Evolutionary conservation across 768 basidiomycete species (phyloP), one percentile per base, ranked within the genome.

Genomic region (Trametes meyenii): DNA sequence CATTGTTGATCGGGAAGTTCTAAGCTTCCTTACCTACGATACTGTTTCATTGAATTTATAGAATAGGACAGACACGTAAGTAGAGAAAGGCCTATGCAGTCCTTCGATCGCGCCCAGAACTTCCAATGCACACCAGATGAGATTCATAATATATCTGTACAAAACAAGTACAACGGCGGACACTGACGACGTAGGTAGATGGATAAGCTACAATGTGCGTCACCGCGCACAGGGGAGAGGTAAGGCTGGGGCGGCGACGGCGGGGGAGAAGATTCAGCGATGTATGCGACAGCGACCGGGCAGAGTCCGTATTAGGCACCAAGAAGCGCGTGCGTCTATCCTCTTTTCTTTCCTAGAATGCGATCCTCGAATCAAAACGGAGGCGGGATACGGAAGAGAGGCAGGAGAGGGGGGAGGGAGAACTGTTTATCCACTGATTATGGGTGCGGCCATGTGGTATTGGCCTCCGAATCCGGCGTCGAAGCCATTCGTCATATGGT

Each of bases 381-480:
- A 21, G 10, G 21, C 19, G 17, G 14, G 14, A 23, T 11, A 5
- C 6, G 19, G 19, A 23, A 1, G 1, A 21, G 36, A n/a, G 12
- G 38, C 19, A n/a, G 36, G 5, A 17, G 16, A 5, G 7, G 40
- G 16, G 23, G 17, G 6, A 21, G 2, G 16, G 16, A n/a, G n/a
- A 5, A 50, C 17, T 2, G 29, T 35, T 62, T 43, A 62, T 13
- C 60, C 55, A 48, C 60, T 55, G 36, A 53, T 52, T 29, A 62
- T 57, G 29, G 61, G 55, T 24, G 56, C 62, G 13, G 62, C 50
- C 56, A 58, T 58, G 12, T 46, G 46, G 39, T 54, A 61, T 21
- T 53, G 52, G 48, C 40, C 23, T n/a, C 29, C 50, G 51, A 54
- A 48, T 43, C 39, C 35, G 45, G 57, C 38, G 50, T 58, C 52